Evolutionary conservation across 2,329 filamentous ascomycete genomes (phyloP).

Genomic region (Exophiala dermatitidis): DNA sequence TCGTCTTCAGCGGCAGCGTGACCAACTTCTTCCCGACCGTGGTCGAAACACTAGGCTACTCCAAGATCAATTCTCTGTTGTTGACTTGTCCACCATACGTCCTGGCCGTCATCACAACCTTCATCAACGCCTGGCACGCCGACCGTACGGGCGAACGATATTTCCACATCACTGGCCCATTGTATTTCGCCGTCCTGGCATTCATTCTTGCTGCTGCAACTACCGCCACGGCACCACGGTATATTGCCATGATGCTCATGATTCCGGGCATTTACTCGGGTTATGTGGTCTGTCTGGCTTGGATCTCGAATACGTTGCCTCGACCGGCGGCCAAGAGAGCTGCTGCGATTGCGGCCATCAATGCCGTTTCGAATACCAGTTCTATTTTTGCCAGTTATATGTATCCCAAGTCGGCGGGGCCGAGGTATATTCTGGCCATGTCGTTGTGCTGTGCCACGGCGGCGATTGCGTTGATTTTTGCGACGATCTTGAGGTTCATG

Average conservation of each 20-base stretch:
- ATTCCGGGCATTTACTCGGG: conserved; percentile 39
- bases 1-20: conserved; percentile 47
- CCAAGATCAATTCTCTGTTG: conserved; percentile 50
- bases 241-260: conserved; percentile 68
- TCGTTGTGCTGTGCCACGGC: conserved; percentile 61
- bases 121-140: conserved; percentile 50
- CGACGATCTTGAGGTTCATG: conserved; percentile 56
- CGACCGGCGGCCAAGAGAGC: conserved; percentile 68
- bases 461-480: conserved; percentile 56
- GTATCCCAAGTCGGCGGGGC: conserved; percentile 47
- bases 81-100: conserved; percentile 46
- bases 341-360: conserved; percentile 67
- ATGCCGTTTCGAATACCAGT: conserved; percentile 61
- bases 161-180: conserved; percentile 57
- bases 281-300: conserved; percentile 62
- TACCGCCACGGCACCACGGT: conserved; percentile 53
- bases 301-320: conserved; percentile 70
- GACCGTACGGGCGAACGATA: conserved; percentile 65
- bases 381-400: conserved; percentile 65
- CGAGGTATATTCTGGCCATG: conserved; percentile 51
- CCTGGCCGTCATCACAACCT: conserved; percentile 51
- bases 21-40: conserved; percentile 67
- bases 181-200: conserved; percentile 54
- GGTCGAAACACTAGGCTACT: conserved; percentile 58
- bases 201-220: conserved; percentile 65